phyloP scores from a whole-genome alignment of 148 eudicot genomes.

The Drosera capensis region DNA sequence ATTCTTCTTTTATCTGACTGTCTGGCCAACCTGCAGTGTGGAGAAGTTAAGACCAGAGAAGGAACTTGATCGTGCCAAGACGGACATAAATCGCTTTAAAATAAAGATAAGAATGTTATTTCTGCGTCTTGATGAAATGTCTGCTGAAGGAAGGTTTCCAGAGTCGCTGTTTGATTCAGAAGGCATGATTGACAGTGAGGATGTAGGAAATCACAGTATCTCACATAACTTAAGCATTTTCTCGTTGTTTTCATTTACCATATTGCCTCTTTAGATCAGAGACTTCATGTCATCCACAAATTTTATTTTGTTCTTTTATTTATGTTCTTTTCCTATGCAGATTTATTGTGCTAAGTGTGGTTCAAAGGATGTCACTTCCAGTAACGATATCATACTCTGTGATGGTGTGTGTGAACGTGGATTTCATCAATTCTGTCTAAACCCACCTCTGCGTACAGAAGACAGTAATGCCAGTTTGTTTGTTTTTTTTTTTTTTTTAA shows the following conservation, averaged over 20 bases:
- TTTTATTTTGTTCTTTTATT: conserved; percentile 1
- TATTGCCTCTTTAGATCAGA: neutral
- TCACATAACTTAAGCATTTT: neutral
- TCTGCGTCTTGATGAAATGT: conserved; percentile 45
- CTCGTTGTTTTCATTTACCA: neutral
- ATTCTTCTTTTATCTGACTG: conserved; percentile 4
- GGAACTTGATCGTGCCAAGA: conserved; percentile 87
- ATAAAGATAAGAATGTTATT: conserved; percentile 73
- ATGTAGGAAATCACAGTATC: conserved; percentile 63
- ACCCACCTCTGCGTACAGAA: conserved; percentile 76
- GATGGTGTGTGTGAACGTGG: conserved; percentile 96
- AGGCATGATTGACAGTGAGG: conserved; percentile 88
- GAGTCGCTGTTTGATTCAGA: conserved; percentile 57
- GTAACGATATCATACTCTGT: conserved; percentile 88
- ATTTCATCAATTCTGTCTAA: conserved; percentile 83
- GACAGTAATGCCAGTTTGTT: conserved; percentile 40
- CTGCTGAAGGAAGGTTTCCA: conserved; percentile 66
- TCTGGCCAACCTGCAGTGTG: conserved; percentile 32
- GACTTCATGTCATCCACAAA: neutral
- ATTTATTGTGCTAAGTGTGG: conserved; percentile 94
- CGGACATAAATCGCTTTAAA: conserved; percentile 61
- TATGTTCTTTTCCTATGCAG: conserved; percentile 25
- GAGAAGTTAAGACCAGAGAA: conserved; percentile 90
- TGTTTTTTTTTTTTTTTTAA: neutral
- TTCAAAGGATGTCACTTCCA: conserved; percentile 36